These are phyloP conservation scores for Talaromyces marneffei DNA, from an alignment of 2,329 filamentous ascomycete genomes.

Conservation along the genomic window DNA sequence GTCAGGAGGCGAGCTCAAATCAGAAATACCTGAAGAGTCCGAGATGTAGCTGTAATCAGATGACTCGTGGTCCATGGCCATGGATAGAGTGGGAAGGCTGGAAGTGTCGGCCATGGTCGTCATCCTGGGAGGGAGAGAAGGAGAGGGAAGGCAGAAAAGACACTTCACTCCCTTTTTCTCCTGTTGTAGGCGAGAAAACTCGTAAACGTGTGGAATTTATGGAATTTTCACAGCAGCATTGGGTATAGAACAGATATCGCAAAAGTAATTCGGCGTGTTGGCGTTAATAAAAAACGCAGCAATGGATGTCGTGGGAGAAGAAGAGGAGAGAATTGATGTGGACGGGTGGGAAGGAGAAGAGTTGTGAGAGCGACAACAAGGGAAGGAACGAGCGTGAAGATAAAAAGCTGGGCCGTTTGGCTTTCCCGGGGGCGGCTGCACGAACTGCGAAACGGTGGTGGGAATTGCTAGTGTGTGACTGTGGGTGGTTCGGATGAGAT, in stretches of 20 bases:
- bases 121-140: neutral
- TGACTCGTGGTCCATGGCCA: slow-evolving; percentile 8
- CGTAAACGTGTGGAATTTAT: neutral
- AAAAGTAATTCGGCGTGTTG: neutral
- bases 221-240: neutral
- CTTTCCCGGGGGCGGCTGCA: neutral
- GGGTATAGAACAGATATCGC: neutral
- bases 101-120: slow-evolving; percentile 12
- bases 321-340: slow-evolving; percentile 5
- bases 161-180: neutral
- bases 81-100: slow-evolving; percentile 5
- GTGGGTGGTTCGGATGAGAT: slow-evolving; percentile 19
- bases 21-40: slow-evolving; percentile 34
- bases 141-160: slow-evolving; percentile 4
- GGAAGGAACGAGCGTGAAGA: slow-evolving; percentile 18
- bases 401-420: slow-evolving; percentile 5
- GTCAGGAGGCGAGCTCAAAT: slow-evolving; percentile 38
- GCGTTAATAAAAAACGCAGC: neutral
- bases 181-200: neutral
- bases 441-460: neutral
- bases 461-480: neutral
- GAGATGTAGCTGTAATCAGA: slow-evolving; percentile 19
- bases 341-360: slow-evolving; percentile 18
- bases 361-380: slow-evolving; percentile 17
- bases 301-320: slow-evolving; percentile 1